A percentile compares a stretch with the other conserved stretches of the same genome.
Conservation (phyloP, 106 monocot genomes). For the Dendrobium huoshanense region DNA sequence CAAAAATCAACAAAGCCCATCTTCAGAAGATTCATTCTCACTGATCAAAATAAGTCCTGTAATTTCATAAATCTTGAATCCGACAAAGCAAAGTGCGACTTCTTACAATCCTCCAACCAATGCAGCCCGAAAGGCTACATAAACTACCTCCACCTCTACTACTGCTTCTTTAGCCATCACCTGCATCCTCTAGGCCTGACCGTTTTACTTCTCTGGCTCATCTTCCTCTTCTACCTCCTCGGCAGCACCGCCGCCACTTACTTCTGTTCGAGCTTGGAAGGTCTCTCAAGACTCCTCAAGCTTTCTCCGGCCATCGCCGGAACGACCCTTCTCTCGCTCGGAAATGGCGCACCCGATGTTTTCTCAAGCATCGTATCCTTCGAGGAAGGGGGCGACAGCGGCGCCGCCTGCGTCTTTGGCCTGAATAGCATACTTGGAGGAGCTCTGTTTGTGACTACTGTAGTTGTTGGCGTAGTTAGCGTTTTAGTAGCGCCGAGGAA, state of each 20-base stretch:
- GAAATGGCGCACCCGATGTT: conserved; percentile 36
- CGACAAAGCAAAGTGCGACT: not conserved
- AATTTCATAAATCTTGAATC: conserved; percentile 1
- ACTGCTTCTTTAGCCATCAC: conserved; percentile 11
- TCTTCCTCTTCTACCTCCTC: conserved; percentile 26
- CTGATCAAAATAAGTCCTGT: not conserved
- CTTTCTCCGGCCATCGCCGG: conserved; percentile 30
- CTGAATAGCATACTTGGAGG: conserved; percentile 46
- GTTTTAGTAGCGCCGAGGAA: conserved; percentile 11
- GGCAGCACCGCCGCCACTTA: conserved; percentile 26
- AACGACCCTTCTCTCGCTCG: conserved; percentile 31
- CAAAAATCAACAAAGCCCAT: too few species aligned
- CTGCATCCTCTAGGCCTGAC: conserved; percentile 5
- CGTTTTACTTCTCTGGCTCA: conserved; percentile 16
- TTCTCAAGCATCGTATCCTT: conserved; percentile 40
- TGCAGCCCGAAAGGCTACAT: conserved; percentile 24
- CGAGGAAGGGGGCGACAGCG: not conserved
- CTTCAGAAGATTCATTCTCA: too few species aligned
- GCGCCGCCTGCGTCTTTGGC: conserved; percentile 10
- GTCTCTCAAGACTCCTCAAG: conserved; percentile 22
- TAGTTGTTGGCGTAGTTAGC: conserved; percentile 38
- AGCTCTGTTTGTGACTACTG: conserved; percentile 37
- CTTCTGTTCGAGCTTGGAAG: conserved; percentile 29
- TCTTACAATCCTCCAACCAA: conserved; percentile 1
- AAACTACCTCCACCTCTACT: conserved; percentile 34